These are phyloP conservation scores for Pythium folliculosum DNA, from an alignment of 352 stramenopile species.

Conservation along the genomic window DNA sequence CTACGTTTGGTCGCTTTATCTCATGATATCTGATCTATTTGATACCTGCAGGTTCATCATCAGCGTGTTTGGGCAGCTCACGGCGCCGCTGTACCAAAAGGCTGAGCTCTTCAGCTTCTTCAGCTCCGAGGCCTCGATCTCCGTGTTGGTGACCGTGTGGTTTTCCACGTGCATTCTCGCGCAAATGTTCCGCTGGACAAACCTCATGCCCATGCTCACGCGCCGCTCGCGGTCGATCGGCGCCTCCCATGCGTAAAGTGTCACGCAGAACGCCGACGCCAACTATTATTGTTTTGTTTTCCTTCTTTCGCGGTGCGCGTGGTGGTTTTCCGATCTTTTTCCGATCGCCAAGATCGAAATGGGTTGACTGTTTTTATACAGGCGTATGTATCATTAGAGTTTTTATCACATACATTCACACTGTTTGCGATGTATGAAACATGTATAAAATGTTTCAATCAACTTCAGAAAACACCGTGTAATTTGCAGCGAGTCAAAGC, in stretches of 20 bases:
- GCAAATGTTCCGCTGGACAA: constrained; percentile 84
- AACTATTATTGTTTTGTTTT: background rate
- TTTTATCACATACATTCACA: background rate
- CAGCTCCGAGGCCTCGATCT: constrained; percentile 82
- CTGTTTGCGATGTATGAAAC: background rate
- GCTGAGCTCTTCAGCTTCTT: constrained; percentile 84
- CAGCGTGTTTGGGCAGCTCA: constrained; percentile 87
- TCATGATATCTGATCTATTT: background rate
- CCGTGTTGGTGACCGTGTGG: constrained; percentile 83
- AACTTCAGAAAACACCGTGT: constrained; percentile 11
- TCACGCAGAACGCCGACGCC: background rate
- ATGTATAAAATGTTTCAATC: constrained; percentile 9
- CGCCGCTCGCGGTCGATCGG: constrained; percentile 13
- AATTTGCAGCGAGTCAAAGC: constrained; percentile 9
- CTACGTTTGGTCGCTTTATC: background rate
- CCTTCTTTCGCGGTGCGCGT: background rate
- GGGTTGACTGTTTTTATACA: constrained; percentile 32
- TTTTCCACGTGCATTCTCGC: constrained; percentile 89
- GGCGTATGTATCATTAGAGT: constrained; percentile 24
- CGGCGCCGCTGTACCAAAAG: constrained; percentile 82
- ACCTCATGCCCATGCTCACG: constrained; percentile 70
- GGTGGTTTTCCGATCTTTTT: constrained; percentile 1
- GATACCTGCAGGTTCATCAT: constrained; percentile 71
- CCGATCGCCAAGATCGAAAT: background rate
- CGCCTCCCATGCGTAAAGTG: constrained; percentile 12